A percentile compares a stretch with the other conserved stretches of the same genome.
Conservation (phyloP, 805 yeast species). For the Saturnispora ahearnii region DNA sequence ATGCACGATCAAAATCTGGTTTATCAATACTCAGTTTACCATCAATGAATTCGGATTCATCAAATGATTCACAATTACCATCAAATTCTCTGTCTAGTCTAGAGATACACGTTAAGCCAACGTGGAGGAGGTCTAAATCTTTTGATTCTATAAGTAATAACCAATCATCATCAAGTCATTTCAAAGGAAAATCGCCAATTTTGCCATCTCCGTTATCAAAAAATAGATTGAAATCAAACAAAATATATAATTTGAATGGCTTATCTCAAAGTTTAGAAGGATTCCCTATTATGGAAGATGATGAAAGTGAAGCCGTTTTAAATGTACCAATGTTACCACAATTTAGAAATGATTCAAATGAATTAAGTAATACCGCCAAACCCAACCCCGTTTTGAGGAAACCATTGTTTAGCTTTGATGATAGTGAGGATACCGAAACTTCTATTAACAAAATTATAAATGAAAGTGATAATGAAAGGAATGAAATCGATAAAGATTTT, state of each 20-base stretch:
- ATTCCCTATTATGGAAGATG: constrained; percentile 25
- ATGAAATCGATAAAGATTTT: constrained; percentile 27
- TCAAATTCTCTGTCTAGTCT: background rate
- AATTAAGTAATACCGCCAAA: background rate
- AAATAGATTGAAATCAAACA: background rate
- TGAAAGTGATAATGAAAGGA: constrained; percentile 1
- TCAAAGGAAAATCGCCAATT: background rate
- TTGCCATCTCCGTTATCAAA: background rate
- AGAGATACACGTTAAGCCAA: background rate
- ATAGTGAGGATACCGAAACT: background rate
- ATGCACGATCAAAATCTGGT: constrained; percentile 2
- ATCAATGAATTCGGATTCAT: background rate
- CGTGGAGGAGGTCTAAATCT: constrained; percentile 7
- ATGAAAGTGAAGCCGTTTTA: constrained; percentile 21
- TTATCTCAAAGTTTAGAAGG: constrained; percentile 13
- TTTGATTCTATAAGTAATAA: constrained; percentile 8
- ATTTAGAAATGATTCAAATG: constrained; percentile 10
- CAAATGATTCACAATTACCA: background rate
- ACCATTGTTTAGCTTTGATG: constrained; percentile 1
- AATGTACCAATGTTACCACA: constrained; percentile 22
- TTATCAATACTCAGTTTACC: background rate
- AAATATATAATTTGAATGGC: constrained; percentile 1
- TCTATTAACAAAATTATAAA: background rate
- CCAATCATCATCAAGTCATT: background rate
- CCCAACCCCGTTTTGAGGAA: background rate